Conservation (phyloP, 768 basidiomycete genomes). For the Lactarius sanguifluus region DNA sequence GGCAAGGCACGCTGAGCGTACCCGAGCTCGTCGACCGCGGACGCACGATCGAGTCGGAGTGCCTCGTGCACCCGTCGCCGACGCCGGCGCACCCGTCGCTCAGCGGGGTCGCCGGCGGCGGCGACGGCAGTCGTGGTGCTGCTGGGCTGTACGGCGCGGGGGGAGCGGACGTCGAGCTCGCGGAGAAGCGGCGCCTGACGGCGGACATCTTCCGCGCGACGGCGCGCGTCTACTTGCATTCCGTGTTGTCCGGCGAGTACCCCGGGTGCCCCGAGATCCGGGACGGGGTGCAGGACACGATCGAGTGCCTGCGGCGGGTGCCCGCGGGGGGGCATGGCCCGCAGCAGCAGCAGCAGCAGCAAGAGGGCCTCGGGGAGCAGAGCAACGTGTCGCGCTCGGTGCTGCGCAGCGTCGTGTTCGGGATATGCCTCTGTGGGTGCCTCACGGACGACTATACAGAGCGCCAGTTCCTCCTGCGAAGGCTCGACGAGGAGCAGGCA, state of each 20-base stretch:
- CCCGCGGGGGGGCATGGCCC: conserved; percentile 33
- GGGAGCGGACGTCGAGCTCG: conserved; percentile 32
- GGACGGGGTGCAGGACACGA: conserved; percentile 52
- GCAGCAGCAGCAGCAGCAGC: background rate
- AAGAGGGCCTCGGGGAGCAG: background rate
- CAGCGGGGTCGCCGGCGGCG: conserved; percentile 8
- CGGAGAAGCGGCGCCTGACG: conserved; percentile 39
- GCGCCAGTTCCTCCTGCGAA: conserved; percentile 43
- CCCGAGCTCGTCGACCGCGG: conserved; percentile 59
- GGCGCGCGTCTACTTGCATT: conserved; percentile 70
- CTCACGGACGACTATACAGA: conserved; percentile 54
- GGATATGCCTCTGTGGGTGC: conserved; percentile 70
- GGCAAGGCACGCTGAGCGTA: conserved; percentile 52
- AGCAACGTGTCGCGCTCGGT: conserved; percentile 48
- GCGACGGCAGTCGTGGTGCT: background rate
- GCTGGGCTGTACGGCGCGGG: conserved; percentile 6
- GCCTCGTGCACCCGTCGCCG: conserved; percentile 41
- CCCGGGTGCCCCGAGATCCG: conserved; percentile 66
- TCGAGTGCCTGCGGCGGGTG: conserved; percentile 46
- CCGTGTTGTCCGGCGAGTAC: conserved; percentile 71
- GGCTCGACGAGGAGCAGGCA: conserved; percentile 51
- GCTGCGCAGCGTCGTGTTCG: conserved; percentile 76
- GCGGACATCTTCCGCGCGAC: conserved; percentile 66
- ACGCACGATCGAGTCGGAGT: conserved; percentile 47
- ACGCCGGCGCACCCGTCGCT: conserved; percentile 15